Base-by-base conservation (phyloP, 805 yeast genomes). In the Wickerhamomyces chaumierensis region DNA sequence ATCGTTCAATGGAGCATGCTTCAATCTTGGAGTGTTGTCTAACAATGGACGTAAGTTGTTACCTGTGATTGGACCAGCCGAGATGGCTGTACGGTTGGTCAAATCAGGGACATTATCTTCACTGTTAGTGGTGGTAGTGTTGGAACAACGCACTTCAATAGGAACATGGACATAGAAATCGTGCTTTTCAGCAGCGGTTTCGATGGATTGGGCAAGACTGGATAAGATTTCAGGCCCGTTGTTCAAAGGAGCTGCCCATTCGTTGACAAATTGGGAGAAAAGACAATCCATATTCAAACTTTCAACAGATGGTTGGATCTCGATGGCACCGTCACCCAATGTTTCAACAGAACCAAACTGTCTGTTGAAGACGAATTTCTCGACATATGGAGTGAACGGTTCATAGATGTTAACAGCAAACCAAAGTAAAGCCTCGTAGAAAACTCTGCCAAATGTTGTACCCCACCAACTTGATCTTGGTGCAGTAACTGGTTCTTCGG, bases 231-330 rank as follows among this genome's bases (percentile, higher is more conserved):
- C 81, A 7, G 79, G 79, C 5, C 96, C 96, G 45, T 75, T 71
- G 18, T 62, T 69, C 53, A 90, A 63, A 17, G 97, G 97, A 36
- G 94, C 75, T n/a, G 92, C 87, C 97, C 97, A 90, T 62, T 90
- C 98, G 55, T 88, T 78, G 37, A 90, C 97, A 61, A 78, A 88
- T 60, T 90, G 98, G 34, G 87, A 78, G 59, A 86, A 90, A 48
- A 90, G 65, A 58, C 97, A 92, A 63, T 92, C 97, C 95, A 90
- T 85, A 58, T 84, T 86, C 52, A 90, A 74, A 6, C 90, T 95
- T 42, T 81, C 84, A 34, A 84, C 90, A 3, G 95, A 81, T 42
- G 74, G 71, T 51, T 80, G 86, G 11, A 88, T 85, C 2, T 84
- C 81, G 36, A 72, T 60, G 39, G 72, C 78, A 25, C 75, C 77